These are phyloP conservation scores for Massariosphaeria phaeospora DNA, from an alignment of 495 filamentous ascomycete genomes.

Conservation along the genomic window DNA sequence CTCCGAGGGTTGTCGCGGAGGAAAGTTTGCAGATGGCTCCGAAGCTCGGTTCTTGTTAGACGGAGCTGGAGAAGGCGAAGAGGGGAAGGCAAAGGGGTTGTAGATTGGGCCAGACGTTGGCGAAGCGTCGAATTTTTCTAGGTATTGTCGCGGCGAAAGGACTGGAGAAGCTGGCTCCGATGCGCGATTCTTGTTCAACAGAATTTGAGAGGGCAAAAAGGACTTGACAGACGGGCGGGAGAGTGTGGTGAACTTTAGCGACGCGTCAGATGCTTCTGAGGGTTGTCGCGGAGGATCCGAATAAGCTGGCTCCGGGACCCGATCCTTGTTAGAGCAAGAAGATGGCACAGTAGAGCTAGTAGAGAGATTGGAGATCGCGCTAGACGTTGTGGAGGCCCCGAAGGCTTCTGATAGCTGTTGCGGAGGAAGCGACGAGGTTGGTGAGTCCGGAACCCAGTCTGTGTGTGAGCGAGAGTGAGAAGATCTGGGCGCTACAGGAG, in stretches of 20 bases:
- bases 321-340: neutral
- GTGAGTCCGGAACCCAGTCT: neutral
- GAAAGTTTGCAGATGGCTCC: neutral
- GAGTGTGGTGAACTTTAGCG: no score
- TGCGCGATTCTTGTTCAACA: neutral
- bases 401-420: neutral
- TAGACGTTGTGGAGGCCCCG: neutral
- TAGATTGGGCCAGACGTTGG: no score
- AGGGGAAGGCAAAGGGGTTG: no score
- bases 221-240: no score
- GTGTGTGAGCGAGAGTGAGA: neutral
- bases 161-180: neutral
- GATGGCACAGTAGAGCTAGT: neutral
- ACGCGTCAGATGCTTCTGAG: neutral
- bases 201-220: neutral
- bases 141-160: neutral
- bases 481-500: no score
- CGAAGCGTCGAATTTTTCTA: neutral
- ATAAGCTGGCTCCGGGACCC: neutral
- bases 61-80: neutral
- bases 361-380: no score
- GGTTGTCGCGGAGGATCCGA: neutral
- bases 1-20: conserved; percentile 1
- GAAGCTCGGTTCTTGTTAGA: neutral
- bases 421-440: neutral